Percentiles rank a stretch among this genome's conserved stretches.
phyloP scores from a whole-genome alignment of 2,329 filamentous ascomycete species.

The Aureobasidium sp. region DNA sequence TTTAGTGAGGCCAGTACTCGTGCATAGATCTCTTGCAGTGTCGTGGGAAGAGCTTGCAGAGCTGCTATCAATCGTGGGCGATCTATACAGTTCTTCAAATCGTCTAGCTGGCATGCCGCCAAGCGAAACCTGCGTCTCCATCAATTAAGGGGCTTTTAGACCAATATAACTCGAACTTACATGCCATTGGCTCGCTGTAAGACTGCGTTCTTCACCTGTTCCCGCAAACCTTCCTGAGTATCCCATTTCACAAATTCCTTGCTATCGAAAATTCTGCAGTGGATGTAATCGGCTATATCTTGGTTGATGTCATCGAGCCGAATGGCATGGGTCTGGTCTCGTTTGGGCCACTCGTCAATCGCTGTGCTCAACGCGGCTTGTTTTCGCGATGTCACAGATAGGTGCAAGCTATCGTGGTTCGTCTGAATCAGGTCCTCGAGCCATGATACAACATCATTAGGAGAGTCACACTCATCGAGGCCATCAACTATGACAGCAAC shows the following conservation, averaged over 20 bases:
- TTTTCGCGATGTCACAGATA: not conserved
- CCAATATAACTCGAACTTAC: not conserved
- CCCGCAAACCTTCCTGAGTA: not conserved
- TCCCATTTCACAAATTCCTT: not conserved
- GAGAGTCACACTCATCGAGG: not conserved
- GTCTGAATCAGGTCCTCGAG: not conserved
- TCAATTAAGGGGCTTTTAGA: not conserved
- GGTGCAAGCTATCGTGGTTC: not conserved
- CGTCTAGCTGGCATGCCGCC: not conserved
- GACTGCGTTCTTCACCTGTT: not conserved
- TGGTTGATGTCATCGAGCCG: not conserved
- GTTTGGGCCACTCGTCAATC: not conserved
- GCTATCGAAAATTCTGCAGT: not conserved
- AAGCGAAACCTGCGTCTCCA: not conserved
- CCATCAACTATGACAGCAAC: not conserved
- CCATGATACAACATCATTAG: not conserved
- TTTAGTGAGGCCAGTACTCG: not conserved
- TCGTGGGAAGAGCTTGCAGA: not conserved
- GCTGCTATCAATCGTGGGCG: not conserved
- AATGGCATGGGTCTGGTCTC: not conserved
- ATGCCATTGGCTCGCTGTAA: not conserved
- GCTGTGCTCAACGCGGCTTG: not conserved
- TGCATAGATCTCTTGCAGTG: not conserved
- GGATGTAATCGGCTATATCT: not conserved
- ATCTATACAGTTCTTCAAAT: not conserved